phyloP scores from a whole-genome alignment of 1,139 yeast genomes.

The Candida albicans region DNA sequence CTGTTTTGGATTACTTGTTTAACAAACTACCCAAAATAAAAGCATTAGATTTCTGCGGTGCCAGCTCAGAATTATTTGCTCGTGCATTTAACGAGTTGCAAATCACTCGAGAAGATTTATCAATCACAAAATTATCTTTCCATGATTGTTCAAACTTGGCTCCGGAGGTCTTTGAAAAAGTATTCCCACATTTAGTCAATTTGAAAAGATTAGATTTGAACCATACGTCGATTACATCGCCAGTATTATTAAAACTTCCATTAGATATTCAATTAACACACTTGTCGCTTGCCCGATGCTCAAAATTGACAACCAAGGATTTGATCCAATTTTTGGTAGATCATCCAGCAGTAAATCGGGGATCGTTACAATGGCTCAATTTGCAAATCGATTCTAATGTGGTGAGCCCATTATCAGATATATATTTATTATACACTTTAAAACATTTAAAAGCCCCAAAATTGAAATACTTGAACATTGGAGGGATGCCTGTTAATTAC shows the following conservation, averaged over 20 bases:
- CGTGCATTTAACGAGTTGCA: slow-evolving; percentile 53
- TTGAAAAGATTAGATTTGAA: slow-evolving; percentile 74
- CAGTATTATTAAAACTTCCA: slow-evolving; percentile 52
- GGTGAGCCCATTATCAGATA: slow-evolving; percentile 59
- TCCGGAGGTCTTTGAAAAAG: slow-evolving; percentile 50
- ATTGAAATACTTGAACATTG: slow-evolving; percentile 62
- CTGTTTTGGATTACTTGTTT: slow-evolving; percentile 59
- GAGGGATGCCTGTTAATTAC: slow-evolving; percentile 68
- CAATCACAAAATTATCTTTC: slow-evolving; percentile 61
- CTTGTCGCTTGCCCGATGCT: slow-evolving; percentile 76
- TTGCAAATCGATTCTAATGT: slow-evolving; percentile 72
- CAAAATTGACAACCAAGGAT: slow-evolving; percentile 72
- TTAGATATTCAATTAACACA: slow-evolving; percentile 64
- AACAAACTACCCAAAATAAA: slow-evolving; percentile 60
- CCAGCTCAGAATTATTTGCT: slow-evolving; percentile 65
- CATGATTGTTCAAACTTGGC: slow-evolving; percentile 88
- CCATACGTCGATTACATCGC: slow-evolving; percentile 73
- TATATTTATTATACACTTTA: slow-evolving; percentile 57
- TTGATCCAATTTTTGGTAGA: slow-evolving; percentile 67
- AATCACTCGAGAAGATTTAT: slow-evolving; percentile 24
- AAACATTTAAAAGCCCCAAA: slow-evolving; percentile 53
- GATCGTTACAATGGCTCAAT: slow-evolving; percentile 70
- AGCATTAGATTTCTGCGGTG: slow-evolving; percentile 87
- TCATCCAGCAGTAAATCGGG: slow-evolving; percentile 66
- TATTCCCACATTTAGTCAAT: slow-evolving; percentile 58